Conservation (phyloP, 768 basidiomycete genomes). For the Glaciozyma martinii region DNA sequence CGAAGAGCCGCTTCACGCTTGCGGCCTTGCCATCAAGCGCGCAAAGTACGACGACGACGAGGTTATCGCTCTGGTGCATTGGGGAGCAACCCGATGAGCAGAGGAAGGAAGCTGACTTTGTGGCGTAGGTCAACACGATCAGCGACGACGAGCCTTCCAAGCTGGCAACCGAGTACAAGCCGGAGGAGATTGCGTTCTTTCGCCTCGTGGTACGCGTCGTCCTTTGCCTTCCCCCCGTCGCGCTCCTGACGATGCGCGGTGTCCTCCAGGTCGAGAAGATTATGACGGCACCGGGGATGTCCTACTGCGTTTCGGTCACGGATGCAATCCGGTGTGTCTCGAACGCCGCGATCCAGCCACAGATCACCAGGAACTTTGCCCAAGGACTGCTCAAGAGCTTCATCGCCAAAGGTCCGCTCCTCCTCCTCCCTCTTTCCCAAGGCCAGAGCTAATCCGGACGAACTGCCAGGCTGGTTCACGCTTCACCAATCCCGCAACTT, state of each 20-base stretch:
- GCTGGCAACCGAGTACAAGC: slow-evolving; percentile 70
- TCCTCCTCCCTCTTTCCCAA: slow-evolving; percentile 53
- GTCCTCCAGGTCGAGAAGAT: slow-evolving; percentile 72
- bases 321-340: slow-evolving; percentile 60
- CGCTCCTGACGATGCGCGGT: not conserved
- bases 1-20: slow-evolving; percentile 55
- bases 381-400: slow-evolving; percentile 55
- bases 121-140: slow-evolving; percentile 47
- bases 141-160: slow-evolving; percentile 77
- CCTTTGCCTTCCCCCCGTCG: not conserved
- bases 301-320: slow-evolving; percentile 67
- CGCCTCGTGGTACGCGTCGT: slow-evolving; percentile 58
- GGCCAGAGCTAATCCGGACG: not conserved
- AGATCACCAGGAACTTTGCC: slow-evolving; percentile 65
- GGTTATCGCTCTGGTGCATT: slow-evolving; percentile 60
- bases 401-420: slow-evolving; percentile 70
- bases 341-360: slow-evolving; percentile 29
- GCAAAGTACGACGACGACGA: slow-evolving; percentile 54
- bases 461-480: slow-evolving; percentile 15
- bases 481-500: slow-evolving; percentile 42
- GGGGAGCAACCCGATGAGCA: not conserved
- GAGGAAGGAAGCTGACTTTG: not conserved
- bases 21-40: slow-evolving; percentile 64
- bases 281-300: slow-evolving; percentile 64
- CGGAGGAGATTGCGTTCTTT: slow-evolving; percentile 73